phyloP scores from a whole-genome alignment of 306 rosid species.

The Vachellia collinsii region DNA sequence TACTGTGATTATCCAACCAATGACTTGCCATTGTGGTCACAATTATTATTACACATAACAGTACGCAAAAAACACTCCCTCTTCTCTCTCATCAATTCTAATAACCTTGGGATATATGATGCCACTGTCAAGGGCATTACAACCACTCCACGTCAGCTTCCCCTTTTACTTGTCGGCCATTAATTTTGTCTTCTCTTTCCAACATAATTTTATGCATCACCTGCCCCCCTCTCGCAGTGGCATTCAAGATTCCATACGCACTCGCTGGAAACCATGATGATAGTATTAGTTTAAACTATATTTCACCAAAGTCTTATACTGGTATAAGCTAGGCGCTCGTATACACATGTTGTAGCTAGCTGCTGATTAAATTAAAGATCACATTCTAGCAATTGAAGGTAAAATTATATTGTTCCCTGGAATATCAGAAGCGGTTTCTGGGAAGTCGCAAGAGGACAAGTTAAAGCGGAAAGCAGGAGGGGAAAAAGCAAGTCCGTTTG shows the following conservation, averaged over 20 bases:
- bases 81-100: constrained; percentile 37
- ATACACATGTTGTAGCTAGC: too few species aligned
- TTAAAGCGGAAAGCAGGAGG: background rate
- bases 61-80: background rate
- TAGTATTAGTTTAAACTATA: background rate
- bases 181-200: constrained; percentile 31
- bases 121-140: constrained; percentile 50
- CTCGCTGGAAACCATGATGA: background rate
- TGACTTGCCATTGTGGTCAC: constrained; percentile 53
- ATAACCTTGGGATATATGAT: constrained; percentile 28
- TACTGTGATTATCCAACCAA: constrained; percentile 29
- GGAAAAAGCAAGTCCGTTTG: background rate
- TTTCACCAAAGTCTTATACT: background rate
- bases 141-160: constrained; percentile 55
- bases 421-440: background rate
- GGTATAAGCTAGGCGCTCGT: too few species aligned
- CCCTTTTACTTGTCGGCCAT: constrained; percentile 73
- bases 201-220: background rate
- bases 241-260: background rate
- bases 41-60: constrained; percentile 3
- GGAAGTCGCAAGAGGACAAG: background rate
- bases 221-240: background rate
- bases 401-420: background rate
- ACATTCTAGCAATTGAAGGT: too few species aligned
- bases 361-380: too few species aligned